A percentile compares a stretch with the other conserved stretches of the same genome.
Conservation (phyloP, 2,329 filamentous ascomycete genomes). For the Raffaelea albimanens region DNA sequence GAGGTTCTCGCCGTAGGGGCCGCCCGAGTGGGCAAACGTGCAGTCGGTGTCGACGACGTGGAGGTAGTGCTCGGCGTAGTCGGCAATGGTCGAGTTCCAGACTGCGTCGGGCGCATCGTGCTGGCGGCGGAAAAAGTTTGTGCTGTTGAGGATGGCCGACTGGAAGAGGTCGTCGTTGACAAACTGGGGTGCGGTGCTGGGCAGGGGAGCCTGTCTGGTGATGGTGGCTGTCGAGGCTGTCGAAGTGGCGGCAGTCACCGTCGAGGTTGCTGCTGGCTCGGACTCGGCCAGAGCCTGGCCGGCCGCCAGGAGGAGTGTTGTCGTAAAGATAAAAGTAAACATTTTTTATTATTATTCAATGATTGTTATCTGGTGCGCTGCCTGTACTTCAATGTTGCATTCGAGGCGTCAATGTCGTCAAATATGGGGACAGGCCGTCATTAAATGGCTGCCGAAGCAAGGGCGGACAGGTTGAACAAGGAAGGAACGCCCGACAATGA, state of each 20-base stretch:
- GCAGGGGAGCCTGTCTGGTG: constrained; percentile 23
- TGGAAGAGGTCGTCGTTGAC: constrained; percentile 28
- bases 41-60: constrained; percentile 25
- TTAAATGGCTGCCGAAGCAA: too few species aligned
- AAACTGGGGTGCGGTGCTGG: constrained; percentile 28
- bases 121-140: constrained; percentile 54
- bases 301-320: too few species aligned
- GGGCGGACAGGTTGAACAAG: too few species aligned
- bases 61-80: constrained; percentile 44
- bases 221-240: constrained; percentile 7
- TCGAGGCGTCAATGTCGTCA: too few species aligned
- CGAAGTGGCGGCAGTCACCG: neutral
- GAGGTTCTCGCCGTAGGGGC: constrained; percentile 66
- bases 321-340: too few species aligned
- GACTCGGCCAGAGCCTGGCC: too few species aligned
- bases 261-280: too few species aligned
- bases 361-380: too few species aligned
- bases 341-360: too few species aligned
- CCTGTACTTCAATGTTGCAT: too few species aligned
- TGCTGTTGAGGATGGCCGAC: constrained; percentile 52
- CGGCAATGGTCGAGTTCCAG: constrained; percentile 58
- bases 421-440: too few species aligned
- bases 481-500: too few species aligned
- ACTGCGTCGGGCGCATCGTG: constrained; percentile 49
- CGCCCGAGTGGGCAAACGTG: constrained; percentile 46